A percentile compares a stretch with the other conserved stretches of the same genome.
Evolutionary conservation across 129 eudicot species (phyloP).

Genomic region (Centrapalus pauciflorus): DNA sequence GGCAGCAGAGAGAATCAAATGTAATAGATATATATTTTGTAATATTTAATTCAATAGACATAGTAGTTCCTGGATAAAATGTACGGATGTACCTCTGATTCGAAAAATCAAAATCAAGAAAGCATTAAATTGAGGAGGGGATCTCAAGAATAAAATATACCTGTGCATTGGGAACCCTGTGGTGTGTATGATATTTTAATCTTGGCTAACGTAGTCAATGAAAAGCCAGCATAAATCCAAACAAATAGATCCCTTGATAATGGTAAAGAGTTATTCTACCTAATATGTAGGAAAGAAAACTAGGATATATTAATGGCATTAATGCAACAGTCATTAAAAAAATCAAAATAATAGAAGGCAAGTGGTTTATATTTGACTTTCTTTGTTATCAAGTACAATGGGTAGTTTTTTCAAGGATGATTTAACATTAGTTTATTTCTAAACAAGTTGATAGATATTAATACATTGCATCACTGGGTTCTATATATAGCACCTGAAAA

Average conservation of each 20-base stretch:
- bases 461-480: constrained; percentile 16
- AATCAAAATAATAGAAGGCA: neutral
- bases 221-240: constrained; percentile 6
- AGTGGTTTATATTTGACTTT: constrained; percentile 18
- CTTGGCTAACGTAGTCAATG: constrained; percentile 8
- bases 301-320: constrained; percentile 6
- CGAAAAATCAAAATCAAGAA: neutral
- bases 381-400: neutral
- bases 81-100: constrained; percentile 1
- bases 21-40: neutral
- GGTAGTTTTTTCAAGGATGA: neutral
- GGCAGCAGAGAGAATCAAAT: neutral
- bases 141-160: constrained; percentile 3
- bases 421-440: neutral
- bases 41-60: no score
- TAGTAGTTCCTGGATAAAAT: neutral
- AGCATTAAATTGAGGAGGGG: neutral
- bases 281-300: constrained; percentile 5
- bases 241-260: constrained; percentile 11
- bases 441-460: constrained; percentile 6
- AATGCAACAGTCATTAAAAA: constrained; percentile 9
- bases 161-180: neutral
- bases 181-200: constrained; percentile 10
- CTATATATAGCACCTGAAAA: constrained; percentile 21
- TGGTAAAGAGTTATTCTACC: constrained; percentile 21